Evolutionary conservation across 805 yeast genomes (phyloP).

Genomic region (Zygoascus bituminiphila): DNA sequence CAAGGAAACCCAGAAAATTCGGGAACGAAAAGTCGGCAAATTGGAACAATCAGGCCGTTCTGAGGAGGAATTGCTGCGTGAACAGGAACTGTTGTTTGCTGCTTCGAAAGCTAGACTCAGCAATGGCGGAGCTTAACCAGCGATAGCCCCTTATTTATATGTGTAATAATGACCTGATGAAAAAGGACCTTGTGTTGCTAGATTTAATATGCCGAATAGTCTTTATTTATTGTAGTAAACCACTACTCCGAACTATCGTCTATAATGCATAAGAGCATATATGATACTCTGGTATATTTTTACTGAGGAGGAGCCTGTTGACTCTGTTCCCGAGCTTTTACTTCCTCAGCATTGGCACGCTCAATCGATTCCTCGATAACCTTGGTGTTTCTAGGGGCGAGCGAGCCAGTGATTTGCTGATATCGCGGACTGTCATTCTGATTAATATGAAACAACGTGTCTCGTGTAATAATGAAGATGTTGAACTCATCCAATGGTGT

Average conservation of each 20-base stretch:
- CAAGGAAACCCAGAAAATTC: conserved; percentile 74
- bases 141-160: neutral
- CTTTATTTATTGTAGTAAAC: neutral
- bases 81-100: conserved; percentile 85
- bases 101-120: conserved; percentile 21
- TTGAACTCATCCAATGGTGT: conserved; percentile 74
- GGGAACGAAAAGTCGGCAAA: conserved; percentile 86
- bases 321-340: neutral
- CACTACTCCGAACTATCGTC: neutral
- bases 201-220: too few species aligned
- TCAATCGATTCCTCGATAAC: conserved; percentile 28
- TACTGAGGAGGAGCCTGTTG: neutral
- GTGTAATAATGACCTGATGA: neutral
- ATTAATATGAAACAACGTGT: conserved; percentile 43
- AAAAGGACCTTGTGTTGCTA: neutral
- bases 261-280: neutral
- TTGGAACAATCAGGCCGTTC: conserved; percentile 86
- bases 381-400: conserved; percentile 32
- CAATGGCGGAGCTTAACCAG: conserved; percentile 5
- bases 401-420: conserved; percentile 37
- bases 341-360: conserved; percentile 15
- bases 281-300: neutral
- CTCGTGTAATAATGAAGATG: conserved; percentile 58
- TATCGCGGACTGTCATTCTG: conserved; percentile 41
- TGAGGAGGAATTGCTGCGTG: conserved; percentile 84